Evolutionary conservation across 2,329 filamentous ascomycete genomes (phyloP).

Genomic region (Calonectria multiphialidica): DNA sequence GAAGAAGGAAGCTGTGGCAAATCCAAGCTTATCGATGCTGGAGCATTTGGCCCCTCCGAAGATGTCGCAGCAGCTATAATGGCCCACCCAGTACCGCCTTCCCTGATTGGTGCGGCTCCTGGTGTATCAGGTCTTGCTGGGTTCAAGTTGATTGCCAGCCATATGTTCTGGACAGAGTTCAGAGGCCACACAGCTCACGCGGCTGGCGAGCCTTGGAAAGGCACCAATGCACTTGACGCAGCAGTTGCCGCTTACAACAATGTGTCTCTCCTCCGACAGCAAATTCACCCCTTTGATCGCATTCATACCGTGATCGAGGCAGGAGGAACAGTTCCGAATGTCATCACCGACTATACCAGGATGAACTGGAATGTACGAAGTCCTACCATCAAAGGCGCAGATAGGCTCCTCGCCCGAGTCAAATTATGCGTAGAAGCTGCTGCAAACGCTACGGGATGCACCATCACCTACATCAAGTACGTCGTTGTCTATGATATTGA

Average conservation of each 20-base stretch:
- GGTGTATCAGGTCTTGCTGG: conserved; percentile 33
- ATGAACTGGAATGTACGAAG: conserved; percentile 55
- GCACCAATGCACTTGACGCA: conserved; percentile 54
- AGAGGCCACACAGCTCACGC: conserved; percentile 51
- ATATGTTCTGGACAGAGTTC: conserved; percentile 49
- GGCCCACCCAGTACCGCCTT: conserved; percentile 36
- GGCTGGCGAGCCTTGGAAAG: conserved; percentile 51
- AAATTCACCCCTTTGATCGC: conserved; percentile 51
- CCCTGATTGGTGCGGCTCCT: too few species aligned
- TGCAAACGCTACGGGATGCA: conserved; percentile 50
- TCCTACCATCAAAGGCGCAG: conserved; percentile 45
- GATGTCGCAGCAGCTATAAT: conserved; percentile 47
- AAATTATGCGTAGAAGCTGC: conserved; percentile 52
- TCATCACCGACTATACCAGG: conserved; percentile 53
- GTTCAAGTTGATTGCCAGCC: conserved; percentile 47
- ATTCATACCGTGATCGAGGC: conserved; percentile 53
- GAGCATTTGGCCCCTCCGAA: conserved; percentile 37
- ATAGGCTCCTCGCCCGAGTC: conserved; percentile 46
- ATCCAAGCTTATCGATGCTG: conserved; percentile 42
- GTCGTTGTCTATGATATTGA: conserved; percentile 18
- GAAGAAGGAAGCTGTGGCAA: conserved; percentile 60
- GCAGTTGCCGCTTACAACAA: conserved; percentile 50
- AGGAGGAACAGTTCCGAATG: conserved; percentile 53
- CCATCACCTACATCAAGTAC: conserved; percentile 50
- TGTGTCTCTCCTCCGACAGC: conserved; percentile 53